Conservation (phyloP, 805 yeast species). For the Cyberlindnera bimundalis region DNA sequence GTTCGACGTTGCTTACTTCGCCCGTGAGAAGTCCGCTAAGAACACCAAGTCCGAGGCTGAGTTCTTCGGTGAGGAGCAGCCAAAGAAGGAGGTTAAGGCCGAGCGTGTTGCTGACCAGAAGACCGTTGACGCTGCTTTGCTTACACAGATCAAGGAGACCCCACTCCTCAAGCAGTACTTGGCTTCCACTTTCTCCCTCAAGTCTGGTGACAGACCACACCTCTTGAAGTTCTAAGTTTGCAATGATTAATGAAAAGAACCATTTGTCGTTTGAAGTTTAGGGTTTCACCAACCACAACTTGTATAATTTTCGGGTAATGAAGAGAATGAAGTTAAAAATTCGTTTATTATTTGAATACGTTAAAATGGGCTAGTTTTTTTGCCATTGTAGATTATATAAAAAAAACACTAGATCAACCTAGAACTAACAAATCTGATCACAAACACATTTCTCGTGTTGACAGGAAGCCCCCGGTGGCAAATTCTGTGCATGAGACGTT, state of each 20-base stretch:
- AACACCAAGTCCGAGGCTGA: constrained; percentile 86
- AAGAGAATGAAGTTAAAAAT: constrained; percentile 15
- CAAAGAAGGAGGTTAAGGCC: constrained; percentile 83
- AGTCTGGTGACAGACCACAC: constrained; percentile 98
- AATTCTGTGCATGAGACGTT: constrained; percentile 8
- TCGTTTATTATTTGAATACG: constrained; percentile 22
- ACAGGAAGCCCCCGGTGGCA: constrained; percentile 5
- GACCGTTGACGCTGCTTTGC: constrained; percentile 86
- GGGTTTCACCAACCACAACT: constrained; percentile 9
- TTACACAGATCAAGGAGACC: constrained; percentile 94
- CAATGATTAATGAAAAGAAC: constrained; percentile 7
- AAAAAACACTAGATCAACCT: too few relatives aligned
- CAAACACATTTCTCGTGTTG: neutral
- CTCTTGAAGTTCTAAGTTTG: constrained; percentile 84
- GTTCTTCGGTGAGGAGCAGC: constrained; percentile 74
- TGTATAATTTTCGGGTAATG: constrained; percentile 27
- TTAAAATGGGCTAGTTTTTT: neutral
- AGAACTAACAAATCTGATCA: too few relatives aligned
- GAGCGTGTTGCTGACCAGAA: constrained; percentile 97
- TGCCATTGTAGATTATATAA: too few relatives aligned
- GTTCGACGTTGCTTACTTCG: constrained; percentile 92
- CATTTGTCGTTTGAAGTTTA: constrained; percentile 6
- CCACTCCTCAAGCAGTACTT: constrained; percentile 96
- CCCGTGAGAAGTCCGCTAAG: constrained; percentile 87
- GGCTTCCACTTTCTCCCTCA: constrained; percentile 92